A percentile compares a stretch with the other conserved stretches of the same genome.
phyloP scores from a whole-genome alignment of 768 basidiomycete genomes.

The Auricularia auricula-judae region DNA sequence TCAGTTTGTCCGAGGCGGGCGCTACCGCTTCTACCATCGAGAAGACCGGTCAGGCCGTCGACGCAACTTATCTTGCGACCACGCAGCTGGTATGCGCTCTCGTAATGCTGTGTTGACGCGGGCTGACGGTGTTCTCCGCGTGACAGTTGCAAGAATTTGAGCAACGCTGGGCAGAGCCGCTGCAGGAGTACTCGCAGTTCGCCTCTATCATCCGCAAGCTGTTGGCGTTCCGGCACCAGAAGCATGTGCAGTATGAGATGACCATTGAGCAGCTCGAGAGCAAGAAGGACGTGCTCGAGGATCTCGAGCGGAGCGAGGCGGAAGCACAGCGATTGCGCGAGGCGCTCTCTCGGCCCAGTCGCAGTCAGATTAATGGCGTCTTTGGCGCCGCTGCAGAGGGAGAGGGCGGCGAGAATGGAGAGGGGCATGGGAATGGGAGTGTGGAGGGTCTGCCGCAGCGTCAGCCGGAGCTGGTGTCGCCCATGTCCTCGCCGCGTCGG shows the following conservation, averaged over 20 bases:
- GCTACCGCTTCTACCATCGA: slow-evolving; percentile 76
- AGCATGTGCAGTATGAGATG: slow-evolving; percentile 96
- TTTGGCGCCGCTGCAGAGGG: slow-evolving; percentile 13
- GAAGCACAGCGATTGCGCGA: slow-evolving; percentile 85
- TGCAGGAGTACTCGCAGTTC: slow-evolving; percentile 94
- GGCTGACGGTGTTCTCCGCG: background rate
- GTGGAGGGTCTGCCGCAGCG: background rate
- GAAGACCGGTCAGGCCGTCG: slow-evolving; percentile 93
- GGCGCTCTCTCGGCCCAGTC: slow-evolving; percentile 53
- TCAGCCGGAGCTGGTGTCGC: slow-evolving; percentile 43
- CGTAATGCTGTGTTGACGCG: slow-evolving; percentile 3
- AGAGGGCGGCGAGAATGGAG: slow-evolving; percentile 11
- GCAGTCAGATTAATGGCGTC: slow-evolving; percentile 18
- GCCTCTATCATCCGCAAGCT: slow-evolving; percentile 89
- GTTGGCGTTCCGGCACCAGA: slow-evolving; percentile 91
- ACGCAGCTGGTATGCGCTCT: slow-evolving; percentile 59
- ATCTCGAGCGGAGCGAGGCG: slow-evolving; percentile 84
- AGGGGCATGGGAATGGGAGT: slow-evolving; percentile 1
- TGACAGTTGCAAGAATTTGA: slow-evolving; percentile 84
- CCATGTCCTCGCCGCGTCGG: slow-evolving; percentile 37
- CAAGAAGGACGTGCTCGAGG: slow-evolving; percentile 75
- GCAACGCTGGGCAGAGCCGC: slow-evolving; percentile 88
- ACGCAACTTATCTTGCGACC: slow-evolving; percentile 88
- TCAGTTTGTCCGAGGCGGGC: slow-evolving; percentile 76
- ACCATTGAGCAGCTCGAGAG: slow-evolving; percentile 82